phyloP scores from a whole-genome alignment of 192 early-diverging fungal genomes.

The Coemansia sp. region DNA sequence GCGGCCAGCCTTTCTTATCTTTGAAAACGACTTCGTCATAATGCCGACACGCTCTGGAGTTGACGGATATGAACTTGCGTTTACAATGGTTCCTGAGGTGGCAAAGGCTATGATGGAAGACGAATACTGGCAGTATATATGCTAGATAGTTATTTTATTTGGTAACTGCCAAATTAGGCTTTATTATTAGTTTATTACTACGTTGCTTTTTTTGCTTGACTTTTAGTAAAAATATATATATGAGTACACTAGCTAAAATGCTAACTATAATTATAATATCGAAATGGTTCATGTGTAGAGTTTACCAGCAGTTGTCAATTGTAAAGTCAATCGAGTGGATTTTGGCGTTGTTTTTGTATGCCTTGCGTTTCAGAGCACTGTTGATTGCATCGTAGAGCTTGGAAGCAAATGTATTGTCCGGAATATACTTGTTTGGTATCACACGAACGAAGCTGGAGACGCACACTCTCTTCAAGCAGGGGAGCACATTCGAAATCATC shows the following conservation, averaged over 20 bases:
- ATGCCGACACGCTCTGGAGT: background rate
- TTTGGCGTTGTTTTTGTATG: background rate
- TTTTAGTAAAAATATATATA: background rate
- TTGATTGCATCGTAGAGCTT: slow-evolving; percentile 2
- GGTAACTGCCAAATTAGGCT: too few species aligned
- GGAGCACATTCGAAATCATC: background rate
- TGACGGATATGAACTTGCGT: background rate
- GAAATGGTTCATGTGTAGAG: too few species aligned
- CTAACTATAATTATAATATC: background rate
- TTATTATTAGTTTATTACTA: background rate
- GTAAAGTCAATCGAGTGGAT: background rate
- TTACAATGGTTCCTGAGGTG: background rate
- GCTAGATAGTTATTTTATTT: background rate
- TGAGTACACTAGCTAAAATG: background rate
- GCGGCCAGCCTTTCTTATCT: background rate
- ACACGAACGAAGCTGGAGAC: background rate
- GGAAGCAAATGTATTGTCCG: background rate
- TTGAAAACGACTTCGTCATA: background rate
- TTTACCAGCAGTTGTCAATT: slow-evolving; percentile 8
- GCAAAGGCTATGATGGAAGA: background rate
- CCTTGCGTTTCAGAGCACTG: background rate
- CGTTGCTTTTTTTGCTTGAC: too few species aligned
- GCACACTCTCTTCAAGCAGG: slow-evolving; percentile 4
- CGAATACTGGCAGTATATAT: background rate
- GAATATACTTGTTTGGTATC: background rate